Base-by-base conservation (phyloP, 306 rosid species). In the Dalbergia cultrata region DNA sequence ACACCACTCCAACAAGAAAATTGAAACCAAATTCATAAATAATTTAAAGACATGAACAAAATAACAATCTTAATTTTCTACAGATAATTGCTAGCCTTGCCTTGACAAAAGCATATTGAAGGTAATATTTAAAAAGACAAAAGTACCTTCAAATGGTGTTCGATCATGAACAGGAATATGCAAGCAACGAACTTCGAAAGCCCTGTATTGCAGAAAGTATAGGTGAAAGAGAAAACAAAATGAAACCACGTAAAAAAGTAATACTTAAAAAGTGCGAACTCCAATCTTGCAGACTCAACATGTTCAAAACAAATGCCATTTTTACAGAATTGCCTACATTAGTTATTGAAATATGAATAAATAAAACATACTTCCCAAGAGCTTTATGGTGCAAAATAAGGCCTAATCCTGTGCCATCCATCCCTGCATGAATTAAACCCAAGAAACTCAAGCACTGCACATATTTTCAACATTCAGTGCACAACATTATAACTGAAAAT, bases 371-470 rank as follows among this genome's bases (percentile, higher is more conserved):
- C 98, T 88, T 93, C 76, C 94, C 97, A 80, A 95, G 98, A 83
- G 99, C 97, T 89, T 90, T 87, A 86, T 93, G 97, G 71, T 93
- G 98, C 91, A 95, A 71, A 86, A 81, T 74, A 69, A 95, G 98
- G 34, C 98, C 99, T 76, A 88, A 82, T 64, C 99, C 99, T 67
- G 97, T 95, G 63, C 99, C 95, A 86, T 93, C 99, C 76, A 91
- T 39, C 76, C 98, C 99, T 93, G 92, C 79, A 76, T 8, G 22
- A 69, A 69, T 66, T 68, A 86, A 70, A 54, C 41, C 53, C 77
- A 80, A 83, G 76, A 47, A 39, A 69, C 33, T 45, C 34, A 13
- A 59, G 77, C 35, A 75, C 50, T 4, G 47, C 62, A 75, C 77
- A 67, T 54, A 45, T 57, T 54, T 49, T 26, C 14, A 45, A 72